phyloP scores from a whole-genome alignment of 345 rosid genomes.

The Durio zibethinus region DNA sequence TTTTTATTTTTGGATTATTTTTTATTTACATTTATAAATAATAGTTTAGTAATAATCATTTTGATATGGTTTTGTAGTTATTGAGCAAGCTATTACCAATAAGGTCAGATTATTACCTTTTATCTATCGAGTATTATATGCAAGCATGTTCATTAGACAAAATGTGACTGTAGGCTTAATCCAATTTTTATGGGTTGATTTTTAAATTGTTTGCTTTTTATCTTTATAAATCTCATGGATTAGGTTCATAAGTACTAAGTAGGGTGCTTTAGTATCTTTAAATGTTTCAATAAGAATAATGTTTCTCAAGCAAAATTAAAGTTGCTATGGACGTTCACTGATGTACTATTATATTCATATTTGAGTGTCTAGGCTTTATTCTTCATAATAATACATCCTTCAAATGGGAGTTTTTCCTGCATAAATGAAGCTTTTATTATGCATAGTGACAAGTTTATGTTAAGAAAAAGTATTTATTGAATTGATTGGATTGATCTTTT shows the following conservation, averaged over 20 bases:
- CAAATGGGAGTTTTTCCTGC: not conserved
- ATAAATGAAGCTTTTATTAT: not conserved
- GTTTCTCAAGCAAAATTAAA: not conserved
- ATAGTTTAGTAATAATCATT: slow-evolving; percentile 96
- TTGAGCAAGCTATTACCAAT: slow-evolving; percentile 95
- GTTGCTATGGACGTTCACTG: not conserved
- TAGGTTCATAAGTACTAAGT: not conserved
- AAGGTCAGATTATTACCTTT: slow-evolving; percentile 45
- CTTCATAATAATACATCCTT: not conserved
- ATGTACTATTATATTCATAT: not conserved
- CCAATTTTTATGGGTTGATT: not conserved
- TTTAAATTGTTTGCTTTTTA: not conserved
- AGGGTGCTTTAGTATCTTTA: not conserved
- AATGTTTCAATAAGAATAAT: not conserved
- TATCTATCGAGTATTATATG: not conserved
- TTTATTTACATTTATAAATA: too few relatives aligned
- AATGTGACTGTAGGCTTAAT: not conserved
- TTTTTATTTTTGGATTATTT: too few relatives aligned
- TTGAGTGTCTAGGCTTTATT: not conserved
- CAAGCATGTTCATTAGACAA: not conserved
- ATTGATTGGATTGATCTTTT: not conserved
- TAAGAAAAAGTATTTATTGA: not conserved
- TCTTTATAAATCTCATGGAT: not conserved
- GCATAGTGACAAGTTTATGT: not conserved
- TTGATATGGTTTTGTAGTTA: slow-evolving; percentile 98